These are phyloP conservation scores for Monosporascus sp. DNA, from an alignment of 2,329 filamentous ascomycete genomes.

Conservation along the genomic window DNA sequence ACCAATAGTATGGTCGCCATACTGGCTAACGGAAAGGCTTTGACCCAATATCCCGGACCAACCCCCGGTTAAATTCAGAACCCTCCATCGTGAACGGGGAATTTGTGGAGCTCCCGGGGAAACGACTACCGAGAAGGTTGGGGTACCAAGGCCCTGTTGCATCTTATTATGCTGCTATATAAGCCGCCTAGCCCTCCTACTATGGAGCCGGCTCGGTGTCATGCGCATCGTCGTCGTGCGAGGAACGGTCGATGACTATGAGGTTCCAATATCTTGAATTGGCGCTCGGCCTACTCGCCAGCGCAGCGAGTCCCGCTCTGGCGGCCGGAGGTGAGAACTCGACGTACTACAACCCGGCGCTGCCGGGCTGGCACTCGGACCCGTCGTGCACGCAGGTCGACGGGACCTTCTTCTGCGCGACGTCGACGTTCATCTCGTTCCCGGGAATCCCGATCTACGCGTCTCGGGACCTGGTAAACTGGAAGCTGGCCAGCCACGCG, in stretches of 20 bases:
- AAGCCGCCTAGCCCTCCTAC: neutral
- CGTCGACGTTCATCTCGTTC: constrained; percentile 48
- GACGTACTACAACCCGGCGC: constrained; percentile 36
- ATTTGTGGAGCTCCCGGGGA: constrained; percentile 3
- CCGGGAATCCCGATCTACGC: constrained; percentile 49
- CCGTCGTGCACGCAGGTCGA: constrained; percentile 34
- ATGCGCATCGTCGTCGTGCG: no score
- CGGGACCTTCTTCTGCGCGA: constrained; percentile 46
- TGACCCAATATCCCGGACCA: constrained; percentile 3
- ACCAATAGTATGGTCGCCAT: no score
- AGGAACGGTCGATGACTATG: no score
- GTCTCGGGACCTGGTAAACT: constrained; percentile 45
- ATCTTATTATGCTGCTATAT: no score
- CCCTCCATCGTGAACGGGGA: constrained; percentile 7
- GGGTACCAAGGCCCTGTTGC: no score
- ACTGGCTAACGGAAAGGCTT: no score
- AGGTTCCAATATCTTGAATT: neutral
- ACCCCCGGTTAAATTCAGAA: constrained; percentile 3
- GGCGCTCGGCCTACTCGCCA: constrained; percentile 1
- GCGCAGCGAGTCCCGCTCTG: neutral
- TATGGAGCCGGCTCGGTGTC: constrained; percentile 9
- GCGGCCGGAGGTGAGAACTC: constrained; percentile 8
- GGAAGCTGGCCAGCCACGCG: constrained; percentile 39
- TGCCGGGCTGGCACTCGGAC: constrained; percentile 47
- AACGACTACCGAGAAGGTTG: neutral